Evolutionary conservation across 1,284 basidiomycete species (phyloP).

Genomic region (Ustilago hordei): DNA sequence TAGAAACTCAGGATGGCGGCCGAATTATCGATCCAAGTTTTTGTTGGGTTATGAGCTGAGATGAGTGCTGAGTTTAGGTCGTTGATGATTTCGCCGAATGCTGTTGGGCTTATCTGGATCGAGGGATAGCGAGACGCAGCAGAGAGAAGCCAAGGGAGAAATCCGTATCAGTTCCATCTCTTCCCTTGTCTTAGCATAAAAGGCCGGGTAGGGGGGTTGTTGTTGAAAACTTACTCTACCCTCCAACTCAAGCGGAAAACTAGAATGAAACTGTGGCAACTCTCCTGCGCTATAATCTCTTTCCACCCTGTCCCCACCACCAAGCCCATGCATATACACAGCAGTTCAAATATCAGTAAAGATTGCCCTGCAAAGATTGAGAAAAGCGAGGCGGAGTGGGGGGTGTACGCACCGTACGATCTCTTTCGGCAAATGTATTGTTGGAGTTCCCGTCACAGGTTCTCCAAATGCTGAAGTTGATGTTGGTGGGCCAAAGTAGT

Average conservation of each 20-base stretch:
- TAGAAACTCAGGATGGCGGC: conserved; percentile 53
- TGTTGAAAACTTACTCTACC: conserved; percentile 74
- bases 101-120: conserved; percentile 45
- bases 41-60: conserved; percentile 37
- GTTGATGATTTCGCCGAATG: conserved; percentile 55
- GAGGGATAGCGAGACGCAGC: not conserved
- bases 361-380: not conserved
- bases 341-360: not conserved
- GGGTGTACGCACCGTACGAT: conserved; percentile 72
- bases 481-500: conserved; percentile 57
- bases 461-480: conserved; percentile 78
- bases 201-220: not conserved
- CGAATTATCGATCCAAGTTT: conserved; percentile 52
- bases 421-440: conserved; percentile 84
- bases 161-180: too few species aligned
- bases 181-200: not conserved
- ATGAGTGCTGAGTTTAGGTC: conserved; percentile 57
- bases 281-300: conserved; percentile 85
- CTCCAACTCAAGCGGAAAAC: conserved; percentile 84
- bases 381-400: not conserved
- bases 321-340: too few species aligned
- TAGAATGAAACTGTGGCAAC: conserved; percentile 79
- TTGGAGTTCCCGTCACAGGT: conserved; percentile 80
- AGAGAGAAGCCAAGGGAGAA: not conserved
- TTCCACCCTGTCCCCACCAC: conserved; percentile 74